Evolutionary conservation across 208 protist species (phyloP), one percentile per base, ranked within the genome.

Genomic region (Jaenimonas drosophilae): DNA sequence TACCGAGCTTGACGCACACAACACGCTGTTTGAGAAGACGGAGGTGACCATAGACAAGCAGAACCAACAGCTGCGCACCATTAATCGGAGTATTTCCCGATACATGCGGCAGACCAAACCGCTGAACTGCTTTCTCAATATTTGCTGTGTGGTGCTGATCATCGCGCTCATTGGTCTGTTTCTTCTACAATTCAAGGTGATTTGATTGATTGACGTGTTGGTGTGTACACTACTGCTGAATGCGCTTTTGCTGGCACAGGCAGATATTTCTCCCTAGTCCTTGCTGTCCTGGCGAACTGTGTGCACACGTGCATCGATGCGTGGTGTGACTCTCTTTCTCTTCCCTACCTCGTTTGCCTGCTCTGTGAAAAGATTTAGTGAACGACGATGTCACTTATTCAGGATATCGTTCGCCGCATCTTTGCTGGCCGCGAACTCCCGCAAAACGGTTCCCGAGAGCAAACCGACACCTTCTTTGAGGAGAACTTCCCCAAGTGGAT

Each of bases 361-460:
- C n/a, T n/a, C n/a, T n/a, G n/a, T n/a, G n/a, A n/a, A n/a, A n/a
- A n/a, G n/a, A n/a, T n/a, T n/a, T n/a, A n/a, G n/a, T n/a, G n/a
- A n/a, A n/a, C n/a, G n/a, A n/a, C n/a, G n/a, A n/a, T n/a, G n/a
- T n/a, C n/a, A n/a, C n/a, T n/a, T n/a, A 73, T 63, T 23, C 78
- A 88, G 45, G 89, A 70, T 46, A 94, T 94, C 44, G 59, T 94
- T 41, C 71, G 79, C 29, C 74, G 86, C 64, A 94, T 94, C 55
- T 88, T 94, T 50, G 79, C 77, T 36, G 74, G 85, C 53, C 76
- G 75, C 48, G 76, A 76, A 28, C 51, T 94, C 0, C 78, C 80
- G 2, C 67, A 82, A 26, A 76, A 83, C 26, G 45, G 86, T 6
- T 73, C 59, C 16, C 62, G 70, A 31, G 85, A 81, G 34, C 83